These are phyloP conservation scores for Flaveria floridana DNA, from an alignment of 140 eudicot genomes.

Conservation along the genomic window DNA sequence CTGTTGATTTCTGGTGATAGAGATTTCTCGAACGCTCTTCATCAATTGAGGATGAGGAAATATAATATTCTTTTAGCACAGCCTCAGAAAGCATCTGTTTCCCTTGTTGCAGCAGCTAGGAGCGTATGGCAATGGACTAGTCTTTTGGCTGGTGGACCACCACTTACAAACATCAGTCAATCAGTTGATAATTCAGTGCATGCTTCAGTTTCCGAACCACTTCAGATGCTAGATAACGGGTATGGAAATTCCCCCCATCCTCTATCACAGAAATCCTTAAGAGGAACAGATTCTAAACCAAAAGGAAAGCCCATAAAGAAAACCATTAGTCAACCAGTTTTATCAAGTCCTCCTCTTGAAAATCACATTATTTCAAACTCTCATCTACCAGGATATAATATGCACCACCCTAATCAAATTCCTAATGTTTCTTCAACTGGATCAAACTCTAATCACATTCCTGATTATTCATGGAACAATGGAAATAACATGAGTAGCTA, in stretches of 20 bases:
- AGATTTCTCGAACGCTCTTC: conserved; percentile 88
- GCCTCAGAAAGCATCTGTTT: conserved; percentile 69
- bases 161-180: conserved; percentile 46
- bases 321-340: conserved; percentile 54
- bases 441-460: conserved; percentile 38
- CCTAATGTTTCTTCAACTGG: conserved; percentile 42
- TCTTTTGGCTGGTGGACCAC: conserved; percentile 79
- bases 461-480: conserved; percentile 48
- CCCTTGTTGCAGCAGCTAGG: conserved; percentile 83
- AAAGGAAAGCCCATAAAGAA: conserved; percentile 58
- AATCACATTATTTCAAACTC: conserved; percentile 47
- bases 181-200: conserved; percentile 27
- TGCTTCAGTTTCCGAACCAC: conserved; percentile 46
- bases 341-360: conserved; percentile 47
- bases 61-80: conserved; percentile 92
- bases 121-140: conserved; percentile 90
- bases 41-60: conserved; percentile 82
- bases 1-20: conserved; percentile 88
- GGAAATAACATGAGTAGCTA: conserved; percentile 34
- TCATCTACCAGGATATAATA: conserved; percentile 50
- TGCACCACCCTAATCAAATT: conserved; percentile 34
- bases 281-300: conserved; percentile 49
- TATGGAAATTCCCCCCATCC: conserved; percentile 41
- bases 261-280: conserved; percentile 51
- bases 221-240: conserved; percentile 39